Percentiles rank a stretch among this genome's conserved stretches.
Evolutionary conservation across 768 basidiomycete genomes (phyloP).

Genomic region (Xerocomellus chrysenteron): DNA sequence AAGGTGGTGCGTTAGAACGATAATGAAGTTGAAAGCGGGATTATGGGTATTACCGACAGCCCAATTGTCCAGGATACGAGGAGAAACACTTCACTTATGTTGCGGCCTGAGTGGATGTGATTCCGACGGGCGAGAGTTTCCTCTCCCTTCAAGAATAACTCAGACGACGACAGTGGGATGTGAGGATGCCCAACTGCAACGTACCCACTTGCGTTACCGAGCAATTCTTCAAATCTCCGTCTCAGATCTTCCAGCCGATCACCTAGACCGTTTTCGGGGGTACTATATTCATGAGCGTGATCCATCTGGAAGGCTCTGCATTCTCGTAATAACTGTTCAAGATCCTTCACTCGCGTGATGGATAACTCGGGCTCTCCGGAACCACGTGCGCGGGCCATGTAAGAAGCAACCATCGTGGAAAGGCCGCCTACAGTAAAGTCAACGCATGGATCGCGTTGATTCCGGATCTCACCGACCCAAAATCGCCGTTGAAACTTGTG

Average conservation of each 20-base stretch:
- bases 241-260: conserved; percentile 11
- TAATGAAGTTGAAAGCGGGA: neutral
- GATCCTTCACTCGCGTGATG: conserved; percentile 50
- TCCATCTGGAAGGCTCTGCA: conserved; percentile 58
- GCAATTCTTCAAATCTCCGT: conserved; percentile 29
- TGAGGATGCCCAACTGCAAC: neutral
- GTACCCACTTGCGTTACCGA: conserved; percentile 28
- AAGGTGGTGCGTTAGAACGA: neutral
- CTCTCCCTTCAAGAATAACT: conserved; percentile 14
- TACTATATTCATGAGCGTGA: conserved; percentile 39
- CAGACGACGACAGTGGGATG: neutral
- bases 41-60: neutral
- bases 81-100: neutral
- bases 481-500: conserved; percentile 38
- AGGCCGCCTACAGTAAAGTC: conserved; percentile 48
- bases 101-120: neutral
- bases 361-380: conserved; percentile 72
- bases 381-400: conserved; percentile 67
- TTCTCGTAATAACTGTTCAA: conserved; percentile 69
- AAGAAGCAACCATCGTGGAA: conserved; percentile 67
- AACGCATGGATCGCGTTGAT: neutral
- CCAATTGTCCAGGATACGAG: neutral
- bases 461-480: conserved; percentile 32
- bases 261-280: conserved; percentile 10
- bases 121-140: conserved; percentile 20